These are phyloP conservation scores for Leptodontidium sp. DNA, from an alignment of 2,329 filamentous ascomycete genomes.

Conservation along the genomic window DNA sequence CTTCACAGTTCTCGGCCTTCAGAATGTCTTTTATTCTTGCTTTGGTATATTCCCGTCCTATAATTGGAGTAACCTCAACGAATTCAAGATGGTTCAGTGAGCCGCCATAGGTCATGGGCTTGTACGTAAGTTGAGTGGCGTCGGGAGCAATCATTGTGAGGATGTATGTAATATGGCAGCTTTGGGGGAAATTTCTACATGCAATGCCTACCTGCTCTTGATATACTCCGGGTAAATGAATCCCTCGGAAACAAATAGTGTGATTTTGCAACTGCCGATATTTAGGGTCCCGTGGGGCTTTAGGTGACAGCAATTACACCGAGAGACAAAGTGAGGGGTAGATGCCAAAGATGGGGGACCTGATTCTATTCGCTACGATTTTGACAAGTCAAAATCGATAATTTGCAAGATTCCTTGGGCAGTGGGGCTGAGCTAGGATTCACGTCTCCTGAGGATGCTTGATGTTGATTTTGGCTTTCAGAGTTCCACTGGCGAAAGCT, in stretches of 20 bases:
- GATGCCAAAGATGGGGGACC: not conserved
- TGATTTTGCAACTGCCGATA: slow-evolving; percentile 6
- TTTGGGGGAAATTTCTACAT: not conserved
- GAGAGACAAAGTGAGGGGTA: slow-evolving; percentile 3
- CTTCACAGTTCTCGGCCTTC: slow-evolving; percentile 67
- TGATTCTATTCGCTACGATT: not conserved
- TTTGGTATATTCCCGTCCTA: slow-evolving; percentile 68
- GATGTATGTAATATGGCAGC: not conserved
- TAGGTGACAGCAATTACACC: not conserved
- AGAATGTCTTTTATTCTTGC: slow-evolving; percentile 68
- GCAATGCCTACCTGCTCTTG: not conserved
- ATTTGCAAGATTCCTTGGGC: not conserved
- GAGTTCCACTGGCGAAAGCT: slow-evolving; percentile 5
- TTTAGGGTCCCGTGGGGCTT: not conserved
- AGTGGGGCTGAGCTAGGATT: slow-evolving; percentile 2
- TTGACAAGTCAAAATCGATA: not conserved
- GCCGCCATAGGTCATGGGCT: slow-evolving; percentile 38
- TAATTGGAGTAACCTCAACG: slow-evolving; percentile 67
- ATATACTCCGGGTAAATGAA: not conserved
- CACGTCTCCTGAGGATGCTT: not conserved
- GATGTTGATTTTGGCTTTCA: slow-evolving; percentile 6
- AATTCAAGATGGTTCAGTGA: slow-evolving; percentile 53
- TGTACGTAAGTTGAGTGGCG: slow-evolving; percentile 27
- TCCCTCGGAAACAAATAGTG: not conserved
- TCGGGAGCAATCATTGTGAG: slow-evolving; percentile 31